phyloP scores from a whole-genome alignment of 352 stramenopile genomes.

The Aphanomyces astaci region DNA sequence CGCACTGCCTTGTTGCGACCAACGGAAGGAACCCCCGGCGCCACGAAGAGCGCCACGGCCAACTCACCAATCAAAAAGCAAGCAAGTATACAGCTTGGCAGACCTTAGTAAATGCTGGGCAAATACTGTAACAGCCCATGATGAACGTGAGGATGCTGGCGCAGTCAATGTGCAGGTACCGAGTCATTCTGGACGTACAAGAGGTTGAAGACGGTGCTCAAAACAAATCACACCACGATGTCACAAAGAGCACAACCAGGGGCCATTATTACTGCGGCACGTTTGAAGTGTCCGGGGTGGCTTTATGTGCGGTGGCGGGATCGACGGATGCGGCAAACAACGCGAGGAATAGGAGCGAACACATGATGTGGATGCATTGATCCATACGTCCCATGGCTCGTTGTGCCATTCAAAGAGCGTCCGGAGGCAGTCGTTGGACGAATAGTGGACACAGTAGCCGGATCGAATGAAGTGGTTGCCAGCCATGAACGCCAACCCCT shows the following conservation, averaged over 20 bases:
- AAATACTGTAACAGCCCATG: conserved; percentile 75
- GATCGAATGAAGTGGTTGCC: conserved; percentile 83
- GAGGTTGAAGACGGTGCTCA: conserved; percentile 72
- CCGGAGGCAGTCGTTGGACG: conserved; percentile 57
- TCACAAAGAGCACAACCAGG: conserved; percentile 77
- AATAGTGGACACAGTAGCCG: conserved; percentile 78
- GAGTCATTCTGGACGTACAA: conserved; percentile 74
- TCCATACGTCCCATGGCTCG: conserved; percentile 83
- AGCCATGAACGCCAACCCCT: conserved; percentile 70
- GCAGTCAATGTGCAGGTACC: conserved; percentile 73
- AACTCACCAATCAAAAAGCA: conserved; percentile 58
- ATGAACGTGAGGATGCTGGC: conserved; percentile 81
- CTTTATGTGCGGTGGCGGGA: neutral
- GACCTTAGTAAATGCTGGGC: conserved; percentile 77
- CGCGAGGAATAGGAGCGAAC: conserved; percentile 71
- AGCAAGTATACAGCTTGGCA: conserved; percentile 40
- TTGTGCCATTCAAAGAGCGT: conserved; percentile 83
- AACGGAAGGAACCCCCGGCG: conserved; percentile 63
- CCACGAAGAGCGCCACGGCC: conserved; percentile 55
- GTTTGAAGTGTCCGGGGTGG: conserved; percentile 27
- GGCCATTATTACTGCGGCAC: conserved; percentile 76
- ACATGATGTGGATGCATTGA: conserved; percentile 74
- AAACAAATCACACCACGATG: conserved; percentile 69
- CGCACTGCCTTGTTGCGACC: conserved; percentile 63
- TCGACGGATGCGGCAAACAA: conserved; percentile 37